phyloP scores from a whole-genome alignment of 257 asterid genomes.

The Penstemon eatonii region DNA sequence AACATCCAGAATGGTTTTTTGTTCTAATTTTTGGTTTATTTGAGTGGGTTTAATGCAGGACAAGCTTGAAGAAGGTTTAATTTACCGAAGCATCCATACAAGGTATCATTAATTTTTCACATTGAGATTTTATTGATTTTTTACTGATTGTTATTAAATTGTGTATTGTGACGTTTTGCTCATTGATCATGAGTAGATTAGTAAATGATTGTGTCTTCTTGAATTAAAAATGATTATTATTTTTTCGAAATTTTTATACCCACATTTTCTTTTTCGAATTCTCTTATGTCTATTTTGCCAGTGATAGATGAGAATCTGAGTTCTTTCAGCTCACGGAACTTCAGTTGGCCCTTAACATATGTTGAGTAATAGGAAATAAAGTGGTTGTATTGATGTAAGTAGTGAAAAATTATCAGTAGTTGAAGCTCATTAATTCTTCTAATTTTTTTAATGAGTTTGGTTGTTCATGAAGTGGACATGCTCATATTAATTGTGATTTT shows the following conservation, averaged over 20 bases:
- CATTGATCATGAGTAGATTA: constrained; percentile 14
- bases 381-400: too few species aligned
- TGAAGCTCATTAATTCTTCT: too few species aligned
- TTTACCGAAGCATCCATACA: constrained; percentile 12
- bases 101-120: constrained; percentile 29
- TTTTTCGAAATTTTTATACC: not conserved
- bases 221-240: not conserved
- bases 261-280: not conserved
- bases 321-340: not conserved
- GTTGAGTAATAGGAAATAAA: too few species aligned
- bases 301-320: not conserved
- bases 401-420: too few species aligned
- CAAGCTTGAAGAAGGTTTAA: constrained; percentile 16
- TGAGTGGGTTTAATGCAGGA: constrained; percentile 29
- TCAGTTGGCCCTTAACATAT: too few species aligned
- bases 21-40: constrained; percentile 24
- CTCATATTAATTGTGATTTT: not conserved
- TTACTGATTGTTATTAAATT: constrained; percentile 20
- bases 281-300: not conserved
- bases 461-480: too few species aligned
- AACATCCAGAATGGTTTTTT: constrained; percentile 2
- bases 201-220: not conserved
- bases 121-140: constrained; percentile 17
- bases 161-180: constrained; percentile 8
- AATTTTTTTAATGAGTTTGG: too few species aligned